A percentile compares a stretch with the other conserved stretches of the same genome.
phyloP scores from a whole-genome alignment of 192 early-diverging fungal species.

The Geranomyces michiganensis region DNA sequence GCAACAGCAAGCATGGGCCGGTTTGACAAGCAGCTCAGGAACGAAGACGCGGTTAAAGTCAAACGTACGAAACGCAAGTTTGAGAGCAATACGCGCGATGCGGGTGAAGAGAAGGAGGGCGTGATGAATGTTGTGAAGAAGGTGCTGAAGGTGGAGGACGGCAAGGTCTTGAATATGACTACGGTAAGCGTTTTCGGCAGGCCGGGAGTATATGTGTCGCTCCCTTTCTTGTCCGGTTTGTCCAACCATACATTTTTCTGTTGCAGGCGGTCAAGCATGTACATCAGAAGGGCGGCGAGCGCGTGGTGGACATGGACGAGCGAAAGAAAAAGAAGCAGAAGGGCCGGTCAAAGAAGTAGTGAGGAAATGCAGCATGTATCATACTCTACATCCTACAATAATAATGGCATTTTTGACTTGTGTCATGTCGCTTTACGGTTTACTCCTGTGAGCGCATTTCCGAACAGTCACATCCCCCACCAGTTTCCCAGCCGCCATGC shows the following conservation, averaged over 20 bases:
- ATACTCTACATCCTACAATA: no score
- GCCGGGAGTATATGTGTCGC: not conserved
- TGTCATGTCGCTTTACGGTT: no score
- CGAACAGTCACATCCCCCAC: no score
- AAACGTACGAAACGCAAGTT: constrained; percentile 51
- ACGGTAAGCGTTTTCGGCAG: constrained; percentile 24
- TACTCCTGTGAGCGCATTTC: no score
- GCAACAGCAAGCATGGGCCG: constrained; percentile 90
- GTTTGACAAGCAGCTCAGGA: constrained; percentile 82
- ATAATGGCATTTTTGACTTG: no score
- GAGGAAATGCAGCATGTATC: not conserved
- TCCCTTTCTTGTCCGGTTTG: not conserved
- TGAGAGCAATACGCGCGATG: constrained; percentile 38
- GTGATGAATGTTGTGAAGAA: constrained; percentile 42
- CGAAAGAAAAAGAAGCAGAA: constrained; percentile 24
- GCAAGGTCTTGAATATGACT: constrained; percentile 37
- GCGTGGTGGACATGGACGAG: constrained; percentile 21
- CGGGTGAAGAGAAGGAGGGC: constrained; percentile 35
- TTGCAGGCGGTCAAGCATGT: constrained; percentile 29
- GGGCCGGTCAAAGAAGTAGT: constrained; percentile 22
- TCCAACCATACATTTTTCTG: not conserved
- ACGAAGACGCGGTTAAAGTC: constrained; percentile 84
- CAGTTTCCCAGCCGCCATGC: constrained; percentile 47
- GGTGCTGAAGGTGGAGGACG: constrained; percentile 41
- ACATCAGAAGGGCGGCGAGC: constrained; percentile 24